Evolutionary conservation across 208 protist genomes (phyloP).

Genomic region (Leishmania major): DNA sequence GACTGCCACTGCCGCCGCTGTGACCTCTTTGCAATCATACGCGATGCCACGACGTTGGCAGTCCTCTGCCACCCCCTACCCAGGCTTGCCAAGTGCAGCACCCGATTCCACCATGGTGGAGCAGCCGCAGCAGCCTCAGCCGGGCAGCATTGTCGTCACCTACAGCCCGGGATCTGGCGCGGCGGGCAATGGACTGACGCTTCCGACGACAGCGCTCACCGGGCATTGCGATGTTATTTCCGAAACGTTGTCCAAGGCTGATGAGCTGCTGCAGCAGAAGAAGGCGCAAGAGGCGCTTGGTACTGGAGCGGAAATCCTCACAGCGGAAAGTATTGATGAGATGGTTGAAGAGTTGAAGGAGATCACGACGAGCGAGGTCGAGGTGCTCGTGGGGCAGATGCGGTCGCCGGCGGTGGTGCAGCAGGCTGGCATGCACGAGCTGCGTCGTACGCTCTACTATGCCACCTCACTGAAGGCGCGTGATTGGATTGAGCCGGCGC

Average conservation of each 20-base stretch:
- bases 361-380: conserved; percentile 59
- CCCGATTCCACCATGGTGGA: conserved; percentile 5
- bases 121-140: conserved; percentile 5
- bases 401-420: conserved; percentile 63
- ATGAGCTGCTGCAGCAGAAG: conserved; percentile 80
- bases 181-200: conserved; percentile 47
- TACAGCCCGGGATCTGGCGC: conserved; percentile 76
- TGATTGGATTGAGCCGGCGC: conserved; percentile 62
- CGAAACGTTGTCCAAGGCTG: conserved; percentile 83
- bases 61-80: conserved; percentile 9
- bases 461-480: conserved; percentile 69
- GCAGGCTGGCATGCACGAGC: conserved; percentile 87
- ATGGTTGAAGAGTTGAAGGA: conserved; percentile 81
- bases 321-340: conserved; percentile 81
- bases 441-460: conserved; percentile 88
- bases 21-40: not conserved
- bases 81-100: not conserved
- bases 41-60: conserved; percentile 17
- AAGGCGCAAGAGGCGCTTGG: conserved; percentile 76
- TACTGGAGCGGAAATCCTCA: conserved; percentile 70
- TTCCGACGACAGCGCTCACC: conserved; percentile 72
- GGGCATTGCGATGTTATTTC: conserved; percentile 79
- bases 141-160: conserved; percentile 46
- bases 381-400: conserved; percentile 57
- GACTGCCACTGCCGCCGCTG: not conserved